A percentile compares a stretch with the other conserved stretches of the same genome.
phyloP scores from a whole-genome alignment of 2,329 filamentous ascomycete species.

The Stromatinia cepivora region DNA sequence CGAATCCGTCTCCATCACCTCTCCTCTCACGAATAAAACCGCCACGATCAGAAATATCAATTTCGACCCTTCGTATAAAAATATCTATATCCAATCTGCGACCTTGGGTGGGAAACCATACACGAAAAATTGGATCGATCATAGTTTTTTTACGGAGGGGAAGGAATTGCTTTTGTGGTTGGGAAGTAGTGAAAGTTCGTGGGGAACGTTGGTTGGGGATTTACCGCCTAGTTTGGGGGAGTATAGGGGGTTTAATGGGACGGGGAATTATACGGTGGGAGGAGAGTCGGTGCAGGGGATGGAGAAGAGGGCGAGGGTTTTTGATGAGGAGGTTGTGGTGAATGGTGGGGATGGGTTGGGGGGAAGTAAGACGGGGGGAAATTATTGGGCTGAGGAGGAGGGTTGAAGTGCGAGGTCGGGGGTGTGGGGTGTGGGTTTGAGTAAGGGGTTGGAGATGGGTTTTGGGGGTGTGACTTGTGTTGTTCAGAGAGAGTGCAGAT shows the following conservation, averaged over 20 bases:
- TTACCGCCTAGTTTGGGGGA: constrained; percentile 58
- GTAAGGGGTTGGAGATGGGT: too few relatives aligned
- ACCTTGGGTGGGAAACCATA: constrained; percentile 61
- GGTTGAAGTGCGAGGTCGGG: background rate
- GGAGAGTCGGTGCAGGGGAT: constrained; percentile 18
- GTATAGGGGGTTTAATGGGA: constrained; percentile 35
- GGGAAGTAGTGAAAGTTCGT: constrained; percentile 59
- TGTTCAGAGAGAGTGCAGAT: background rate
- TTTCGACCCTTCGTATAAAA: constrained; percentile 59
- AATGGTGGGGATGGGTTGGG: constrained; percentile 16
- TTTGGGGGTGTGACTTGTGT: background rate
- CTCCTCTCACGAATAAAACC: constrained; percentile 57
- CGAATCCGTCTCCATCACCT: constrained; percentile 56
- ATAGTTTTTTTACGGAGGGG: constrained; percentile 67
- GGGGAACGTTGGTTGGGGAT: constrained; percentile 61
- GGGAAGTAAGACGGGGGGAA: constrained; percentile 31
- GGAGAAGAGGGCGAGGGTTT: constrained; percentile 29
- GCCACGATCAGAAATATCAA: constrained; percentile 60
- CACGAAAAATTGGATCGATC: constrained; percentile 66
- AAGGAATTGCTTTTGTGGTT: constrained; percentile 62
- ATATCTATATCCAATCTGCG: constrained; percentile 65
- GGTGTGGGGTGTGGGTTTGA: background rate
- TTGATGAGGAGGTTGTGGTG: constrained; percentile 23
- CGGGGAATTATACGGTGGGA: constrained; percentile 26
- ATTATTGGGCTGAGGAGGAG: constrained; percentile 31